Conservation (phyloP, 306 rosid genomes). For the Cucurbita pepo region DNA sequence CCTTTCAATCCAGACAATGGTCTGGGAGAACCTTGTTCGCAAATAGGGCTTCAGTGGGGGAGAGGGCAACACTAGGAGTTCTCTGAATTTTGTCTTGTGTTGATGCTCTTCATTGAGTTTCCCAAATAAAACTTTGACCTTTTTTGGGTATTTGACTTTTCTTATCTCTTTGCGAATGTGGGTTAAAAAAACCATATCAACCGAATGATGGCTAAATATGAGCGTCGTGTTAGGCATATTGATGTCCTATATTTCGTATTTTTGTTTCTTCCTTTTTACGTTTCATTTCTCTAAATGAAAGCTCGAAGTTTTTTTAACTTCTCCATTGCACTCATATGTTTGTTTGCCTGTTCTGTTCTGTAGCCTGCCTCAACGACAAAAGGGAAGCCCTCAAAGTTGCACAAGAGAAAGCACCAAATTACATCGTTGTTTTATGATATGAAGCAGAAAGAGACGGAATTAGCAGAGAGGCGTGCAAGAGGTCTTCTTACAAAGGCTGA, state of each 20-base stretch:
- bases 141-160: not conserved
- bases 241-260: no score
- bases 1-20: no score
- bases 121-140: not conserved
- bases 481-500: slow-evolving; percentile 93
- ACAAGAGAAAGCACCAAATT: slow-evolving; percentile 93
- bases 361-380: slow-evolving; percentile 62
- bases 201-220: not conserved
- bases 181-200: not conserved
- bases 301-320: not conserved
- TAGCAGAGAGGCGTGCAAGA: slow-evolving; percentile 62
- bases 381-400: slow-evolving; percentile 82
- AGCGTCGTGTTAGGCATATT: not conserved
- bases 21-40: not conserved
- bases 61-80: not conserved
- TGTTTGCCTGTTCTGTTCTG: not conserved
- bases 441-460: slow-evolving; percentile 85
- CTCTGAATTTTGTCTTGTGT: not conserved
- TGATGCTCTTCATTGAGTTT: not conserved
- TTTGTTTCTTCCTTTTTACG: no score
- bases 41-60: not conserved
- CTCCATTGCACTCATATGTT: not conserved
- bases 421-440: slow-evolving; percentile 64
- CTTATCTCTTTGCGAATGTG: not conserved
- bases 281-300: no score